Evolutionary conservation across 139 green algal genomes (phyloP).

Genomic region (Chlorokybus atmophyticus): DNA sequence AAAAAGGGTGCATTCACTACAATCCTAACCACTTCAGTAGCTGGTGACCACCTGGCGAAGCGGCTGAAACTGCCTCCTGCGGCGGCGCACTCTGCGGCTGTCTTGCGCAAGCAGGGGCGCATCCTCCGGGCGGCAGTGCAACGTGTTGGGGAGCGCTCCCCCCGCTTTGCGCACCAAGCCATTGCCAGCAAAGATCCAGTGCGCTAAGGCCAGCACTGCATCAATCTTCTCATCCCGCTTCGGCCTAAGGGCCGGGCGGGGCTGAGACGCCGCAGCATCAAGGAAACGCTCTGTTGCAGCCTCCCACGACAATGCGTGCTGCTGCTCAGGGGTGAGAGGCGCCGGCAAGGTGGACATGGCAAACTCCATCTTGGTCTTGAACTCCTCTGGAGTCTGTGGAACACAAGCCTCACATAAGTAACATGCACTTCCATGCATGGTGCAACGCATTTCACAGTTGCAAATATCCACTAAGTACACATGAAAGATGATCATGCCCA

Average conservation of each 20-base stretch:
- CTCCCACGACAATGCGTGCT: conserved; percentile 80
- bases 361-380: conserved; percentile 50
- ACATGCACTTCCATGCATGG: no score
- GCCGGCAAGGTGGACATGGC: conserved; percentile 25
- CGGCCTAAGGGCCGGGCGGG: not conserved
- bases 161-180: not conserved
- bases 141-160: conserved; percentile 12
- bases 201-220: conserved; percentile 5
- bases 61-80: no score
- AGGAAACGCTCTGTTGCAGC: conserved; percentile 89
- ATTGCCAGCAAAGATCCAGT: conserved; percentile 13
- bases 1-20: no score
- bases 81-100: no score
- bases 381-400: conserved; percentile 70
- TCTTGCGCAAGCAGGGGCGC: no score
- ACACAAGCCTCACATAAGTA: no score
- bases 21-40: no score
- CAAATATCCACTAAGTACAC: no score
- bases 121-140: conserved; percentile 5
- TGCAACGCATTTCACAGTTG: no score
- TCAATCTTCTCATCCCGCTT: conserved; percentile 7
- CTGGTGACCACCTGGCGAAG: no score
- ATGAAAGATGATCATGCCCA: no score
- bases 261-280: conserved; percentile 36
- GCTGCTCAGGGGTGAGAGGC: conserved; percentile 59